Conservation (phyloP, 371 early-diverging fungal species). For the Mucor circinelloides region DNA sequence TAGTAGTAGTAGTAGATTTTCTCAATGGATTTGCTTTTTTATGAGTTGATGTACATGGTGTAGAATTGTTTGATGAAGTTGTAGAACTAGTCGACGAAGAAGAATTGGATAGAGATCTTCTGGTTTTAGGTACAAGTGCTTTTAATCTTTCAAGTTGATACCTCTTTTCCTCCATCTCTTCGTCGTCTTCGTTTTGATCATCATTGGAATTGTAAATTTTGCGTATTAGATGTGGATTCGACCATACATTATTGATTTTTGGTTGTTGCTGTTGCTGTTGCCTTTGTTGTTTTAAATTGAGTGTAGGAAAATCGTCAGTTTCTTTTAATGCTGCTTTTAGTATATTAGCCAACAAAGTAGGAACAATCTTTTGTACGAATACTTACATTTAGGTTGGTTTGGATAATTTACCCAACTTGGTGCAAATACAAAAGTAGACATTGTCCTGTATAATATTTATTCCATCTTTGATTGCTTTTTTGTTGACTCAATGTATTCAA, state of each 20-base stretch:
- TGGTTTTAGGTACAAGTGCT: constrained; percentile 29
- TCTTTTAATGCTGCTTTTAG: neutral
- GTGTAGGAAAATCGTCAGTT: constrained; percentile 17
- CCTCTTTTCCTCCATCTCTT: constrained; percentile 15
- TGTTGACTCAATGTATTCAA: neutral
- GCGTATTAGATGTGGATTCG: constrained; percentile 14
- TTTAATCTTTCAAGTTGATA: constrained; percentile 24
- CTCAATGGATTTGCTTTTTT: neutral
- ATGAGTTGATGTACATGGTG: neutral
- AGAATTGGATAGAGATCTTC: constrained; percentile 8
- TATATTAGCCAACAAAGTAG: neutral
- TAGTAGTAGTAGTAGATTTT: neutral
- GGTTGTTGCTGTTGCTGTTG: neutral
- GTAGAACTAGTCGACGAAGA: neutral
- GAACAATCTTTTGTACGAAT: neutral
- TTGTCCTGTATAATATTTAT: constrained; percentile 7
- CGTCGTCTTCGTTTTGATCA: constrained; percentile 7
- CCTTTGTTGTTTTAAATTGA: neutral
- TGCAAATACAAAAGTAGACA: constrained; percentile 35
- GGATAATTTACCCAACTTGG: constrained; percentile 27
- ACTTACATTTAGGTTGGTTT: constrained; percentile 25
- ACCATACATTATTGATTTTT: constrained; percentile 19
- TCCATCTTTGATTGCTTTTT: constrained; percentile 7
- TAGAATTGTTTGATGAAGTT: constrained; percentile 2
- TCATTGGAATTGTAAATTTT: constrained; percentile 16